Base-by-base conservation (phyloP, 2,329 filamentous ascomycete species). In the Cladosporium cucumerinum region DNA sequence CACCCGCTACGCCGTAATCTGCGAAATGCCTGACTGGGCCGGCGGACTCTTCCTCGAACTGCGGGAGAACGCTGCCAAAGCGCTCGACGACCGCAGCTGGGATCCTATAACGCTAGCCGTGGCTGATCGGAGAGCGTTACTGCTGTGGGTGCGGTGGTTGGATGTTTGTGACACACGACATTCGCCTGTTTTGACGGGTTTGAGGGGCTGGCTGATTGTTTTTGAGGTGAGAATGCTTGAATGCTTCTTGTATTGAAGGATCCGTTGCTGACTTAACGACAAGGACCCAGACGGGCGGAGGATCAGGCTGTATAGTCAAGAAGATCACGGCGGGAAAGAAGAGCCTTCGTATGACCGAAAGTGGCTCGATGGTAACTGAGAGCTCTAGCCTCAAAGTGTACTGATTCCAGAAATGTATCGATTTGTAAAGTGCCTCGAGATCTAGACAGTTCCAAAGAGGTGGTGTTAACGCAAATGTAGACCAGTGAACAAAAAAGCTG, bases 21-120 rank as follows among this genome's bases (percentile, higher is more conserved):
- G 63, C 55, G 54, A 59, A 25, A 64, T 64, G 63, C 43, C 25
- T n/a, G 63, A 64, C 18, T 64, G 63, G 63, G 39, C 43, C 3
- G 61, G 52, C 16, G 26, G 51, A 4, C 48, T 49, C 10, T 64
- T 51, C 30, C 54, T 64, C 30, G 63, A 64, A 21, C 18, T 64
- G n/a, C 63, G 63, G 1, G 59, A 61, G 23, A 61, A 61, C 6
- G 59, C 59, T 12, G 32, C 34, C n/a, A 57, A 52, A 39, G 63
- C 55, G 21, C 46, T 64, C 21, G 57, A 59, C 21, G 63, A 64
- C 28, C 63, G 55, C 32, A 28, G 18, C 26, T 64, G 63, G 63
- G 63, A 64, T 23, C 55, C 63, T 10, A 34, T 64, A 7, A 64
- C 63, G 26, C 32, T 64, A 2, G 63, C 57, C 1, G 63, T 64